Evolutionary conservation across 73 alveolate genomes (phyloP), one percentile per base, ranked within the genome.

Genomic region (Paraurostyla sp.): DNA sequence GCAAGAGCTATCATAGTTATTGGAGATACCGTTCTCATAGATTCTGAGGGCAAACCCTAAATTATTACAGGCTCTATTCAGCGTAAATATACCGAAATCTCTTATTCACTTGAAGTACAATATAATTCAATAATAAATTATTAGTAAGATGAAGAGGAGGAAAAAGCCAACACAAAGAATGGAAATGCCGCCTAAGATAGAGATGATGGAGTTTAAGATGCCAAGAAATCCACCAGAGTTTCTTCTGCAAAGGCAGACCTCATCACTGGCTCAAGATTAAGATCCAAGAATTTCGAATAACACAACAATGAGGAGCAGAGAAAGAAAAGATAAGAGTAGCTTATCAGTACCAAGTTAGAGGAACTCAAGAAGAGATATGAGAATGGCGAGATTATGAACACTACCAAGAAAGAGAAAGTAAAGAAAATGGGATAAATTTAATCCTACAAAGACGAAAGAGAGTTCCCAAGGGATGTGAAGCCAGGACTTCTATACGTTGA

Each of bases 311-410:
- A 91, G 29, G 96, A 93, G 89, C 75, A 87, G 71, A 93, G 99
- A 75, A 83, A 96, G 85, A 90, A 94, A 42, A 95, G 87, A 57
- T 96, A 97, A 86, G 98, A 93, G 56, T 90, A 92, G 30, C 87
- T 96, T 30, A 62, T 92, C 58, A 94, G 85, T 58, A 80, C 76
- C 32, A 96, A 97, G 90, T 88, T 89, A 58, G 96, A 88, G 35
- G 99, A 96, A 88, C 92, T 97, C 52, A 92, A 92, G 59, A 92
- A 93, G 82, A 91, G 98, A 87, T 95, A 90, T 51, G 95, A 93
- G 80, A 94, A 91, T 59, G 94, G 91, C 78, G 96, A 92, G 40
- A 92, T 94, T 16, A 89, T 80, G 18, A 59, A 73, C 83, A 92
- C 92, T 65, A 56, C 85, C 30, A 92, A 94, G 71, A 73, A 87